A percentile compares a stretch with the other conserved stretches of the same genome.
Evolutionary conservation across 106 monocot species (phyloP).

Genomic region (Acorus calamus): DNA sequence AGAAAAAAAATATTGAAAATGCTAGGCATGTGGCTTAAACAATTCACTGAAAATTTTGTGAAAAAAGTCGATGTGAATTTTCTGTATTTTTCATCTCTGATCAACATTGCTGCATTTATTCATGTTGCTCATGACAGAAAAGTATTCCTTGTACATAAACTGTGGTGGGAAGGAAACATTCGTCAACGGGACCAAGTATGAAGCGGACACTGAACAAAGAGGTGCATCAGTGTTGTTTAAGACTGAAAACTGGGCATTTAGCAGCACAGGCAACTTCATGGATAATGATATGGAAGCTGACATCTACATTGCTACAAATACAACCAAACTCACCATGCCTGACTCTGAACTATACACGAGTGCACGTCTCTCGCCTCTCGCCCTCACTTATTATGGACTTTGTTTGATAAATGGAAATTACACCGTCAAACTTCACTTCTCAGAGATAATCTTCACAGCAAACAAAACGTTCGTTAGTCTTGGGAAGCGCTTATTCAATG

Average conservation of each 20-base stretch:
- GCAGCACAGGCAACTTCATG: conserved; percentile 80
- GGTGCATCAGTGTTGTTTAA: conserved; percentile 50
- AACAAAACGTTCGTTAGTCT: conserved; percentile 41
- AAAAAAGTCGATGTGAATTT: no score
- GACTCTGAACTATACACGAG: conserved; percentile 33
- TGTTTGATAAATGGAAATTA: conserved; percentile 42
- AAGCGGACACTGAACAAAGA: conserved; percentile 44
- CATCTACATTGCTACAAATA: conserved; percentile 52
- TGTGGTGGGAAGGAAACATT: conserved; percentile 46
- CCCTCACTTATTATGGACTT: conserved; percentile 48
- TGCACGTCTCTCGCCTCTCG: conserved; percentile 49
- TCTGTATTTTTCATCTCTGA: no score
- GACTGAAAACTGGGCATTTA: conserved; percentile 59
- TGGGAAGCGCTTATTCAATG: conserved; percentile 63
- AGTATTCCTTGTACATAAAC: conserved; percentile 46
- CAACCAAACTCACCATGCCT: conserved; percentile 32
- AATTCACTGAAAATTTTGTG: no score
- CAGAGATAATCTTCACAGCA: conserved; percentile 50
- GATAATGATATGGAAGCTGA: conserved; percentile 45
- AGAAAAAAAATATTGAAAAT: no score
- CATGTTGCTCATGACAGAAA: no score
- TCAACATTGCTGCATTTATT: no score
- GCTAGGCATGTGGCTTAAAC: no score
- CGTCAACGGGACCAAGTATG: conserved; percentile 41
- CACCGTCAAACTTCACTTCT: conserved; percentile 39